Base-by-base conservation (phyloP, 2,329 filamentous ascomycete genomes). In the Acrodontium crateriforme region DNA sequence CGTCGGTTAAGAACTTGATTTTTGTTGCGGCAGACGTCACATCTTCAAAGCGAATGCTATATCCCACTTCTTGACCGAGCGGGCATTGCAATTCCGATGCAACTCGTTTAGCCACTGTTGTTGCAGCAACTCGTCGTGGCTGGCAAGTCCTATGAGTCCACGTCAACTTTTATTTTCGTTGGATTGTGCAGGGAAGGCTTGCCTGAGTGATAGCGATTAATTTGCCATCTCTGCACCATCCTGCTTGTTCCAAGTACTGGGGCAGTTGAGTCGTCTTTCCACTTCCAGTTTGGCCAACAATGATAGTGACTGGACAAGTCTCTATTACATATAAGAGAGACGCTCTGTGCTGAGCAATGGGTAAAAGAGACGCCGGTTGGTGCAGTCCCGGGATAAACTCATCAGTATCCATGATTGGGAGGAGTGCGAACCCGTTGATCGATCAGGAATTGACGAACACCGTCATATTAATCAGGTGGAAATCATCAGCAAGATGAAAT, bases 251-350 rank as follows among this genome's bases (percentile, higher is more conserved):
- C 9, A 95, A 67, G 45, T 79, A 95, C 44, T 94, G 87, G 1
- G 89, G 89, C 23, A 95, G 77, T 50, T 95, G 89, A 0, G 89
- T 95, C 2, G 85, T 93, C 57, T 95, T 95, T 22, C 87, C 85
- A 14, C 81, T 92, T 3, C 89, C 89, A 2, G 89, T 95, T 50
- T 94, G 84, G 6, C 87, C 89, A 30, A 95, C 74, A 9, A 95
- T 73, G 27, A 95, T 82, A 0, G 81, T 87, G 32, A 95, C 77
- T 0, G 80, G 77, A 38, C 73, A 72, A 6, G 72, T 84, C 52
- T 95, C 87, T 33, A 94, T 70, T 9, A 85, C 67, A 55, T 93
- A 95, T 2, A 94, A 67, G 2, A 98, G 62, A 29, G 67, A 73
- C 31, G 89, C 67, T 37, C 73, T 74, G 44, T 95, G 78, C 40